Evolutionary conservation across 2,329 filamentous ascomycete species (phyloP), one percentile per base, ranked within the genome.

Genomic region (Graphium sp.): DNA sequence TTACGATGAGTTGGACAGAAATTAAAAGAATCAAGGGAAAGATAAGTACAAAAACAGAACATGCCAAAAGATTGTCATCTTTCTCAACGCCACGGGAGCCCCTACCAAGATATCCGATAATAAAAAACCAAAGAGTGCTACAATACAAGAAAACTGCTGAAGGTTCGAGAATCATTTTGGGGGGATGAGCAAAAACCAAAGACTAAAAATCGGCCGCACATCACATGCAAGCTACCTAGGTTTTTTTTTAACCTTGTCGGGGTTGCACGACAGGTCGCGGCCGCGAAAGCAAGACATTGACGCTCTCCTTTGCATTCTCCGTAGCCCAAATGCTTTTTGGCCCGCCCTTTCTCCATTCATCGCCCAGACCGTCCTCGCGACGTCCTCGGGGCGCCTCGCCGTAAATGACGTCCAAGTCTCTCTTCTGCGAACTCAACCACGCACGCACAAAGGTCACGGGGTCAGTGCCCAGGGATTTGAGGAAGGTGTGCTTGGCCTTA

Each of bases 401-500:
- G 36, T 89, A 65, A 26, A 94, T 76, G 6, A 89, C 73, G 44
- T 92, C 84, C 20, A 94, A 60, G 48, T 95, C 87, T 27, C 85
- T 66, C 54, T 84, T 84, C 57, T 98, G 89, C 11, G 78, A 87
- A 43, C 75, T 83, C 29, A 92, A 62, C 89, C 89, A 98, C 44
- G 80, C 73, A 37, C 70, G 74, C 34, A 94, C 64, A 43, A 95
- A 95, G 9, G 66, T 71, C 11, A 80, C 76, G 0, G 89, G 89
- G 40, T 94, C 84, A 37, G 77, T 70, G 34, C 74, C 70, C 37
- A 95, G 61, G 5, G 73, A 71, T 6, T 69, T 73, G 50, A 89
- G 77, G 58, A 98, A 98, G 11, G 75, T 70, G 48, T 93, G 82
- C 48, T 92, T 92, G 15, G 83, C 81, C 47, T 92, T 92, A 16